These are phyloP conservation scores for Phytophthora macrochlamydospora DNA, from an alignment of 352 stramenopile genomes.

Conservation along the genomic window DNA sequence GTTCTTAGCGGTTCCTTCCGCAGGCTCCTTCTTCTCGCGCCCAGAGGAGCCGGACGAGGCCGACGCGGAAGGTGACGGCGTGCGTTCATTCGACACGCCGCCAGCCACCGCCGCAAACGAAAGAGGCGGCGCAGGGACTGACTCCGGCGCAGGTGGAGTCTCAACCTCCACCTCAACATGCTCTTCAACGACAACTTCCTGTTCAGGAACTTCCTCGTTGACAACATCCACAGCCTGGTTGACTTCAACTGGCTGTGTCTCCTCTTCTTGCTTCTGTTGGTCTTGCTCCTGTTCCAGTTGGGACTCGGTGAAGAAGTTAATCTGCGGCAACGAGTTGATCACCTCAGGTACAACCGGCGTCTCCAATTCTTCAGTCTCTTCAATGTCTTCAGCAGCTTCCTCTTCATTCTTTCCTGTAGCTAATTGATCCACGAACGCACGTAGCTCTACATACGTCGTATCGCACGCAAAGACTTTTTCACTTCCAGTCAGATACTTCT, in stretches of 20 bases:
- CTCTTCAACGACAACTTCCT: constrained; percentile 19
- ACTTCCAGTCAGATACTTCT: constrained; percentile 67
- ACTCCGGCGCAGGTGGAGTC: constrained; percentile 14
- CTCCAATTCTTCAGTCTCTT: constrained; percentile 10
- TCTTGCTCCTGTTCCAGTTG: constrained; percentile 45
- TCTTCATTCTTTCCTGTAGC: constrained; percentile 15
- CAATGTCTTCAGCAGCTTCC: constrained; percentile 6
- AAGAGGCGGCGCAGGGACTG: constrained; percentile 42
- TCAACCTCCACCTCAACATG: constrained; percentile 16
- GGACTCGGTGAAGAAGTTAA: constrained; percentile 90
- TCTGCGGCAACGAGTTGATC: constrained; percentile 62
- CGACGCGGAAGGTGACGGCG: constrained; percentile 25
- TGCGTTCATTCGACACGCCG: constrained; percentile 22
- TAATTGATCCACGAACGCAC: constrained; percentile 63
- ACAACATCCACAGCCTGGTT: constrained; percentile 21
- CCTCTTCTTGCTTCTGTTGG: constrained; percentile 6
- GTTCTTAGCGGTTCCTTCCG: constrained; percentile 17
- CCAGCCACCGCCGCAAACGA: constrained; percentile 54
- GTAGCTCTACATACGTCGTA: constrained; percentile 68
- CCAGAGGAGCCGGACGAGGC: constrained; percentile 28
- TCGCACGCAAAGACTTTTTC: constrained; percentile 80
- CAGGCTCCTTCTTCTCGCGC: constrained; percentile 27
- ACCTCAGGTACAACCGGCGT: constrained; percentile 28
- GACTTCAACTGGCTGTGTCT: constrained; percentile 18
- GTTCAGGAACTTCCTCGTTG: constrained; percentile 13